phyloP scores from a whole-genome alignment of 1,284 basidiomycete genomes.

The Apiotrichum laibachii region DNA sequence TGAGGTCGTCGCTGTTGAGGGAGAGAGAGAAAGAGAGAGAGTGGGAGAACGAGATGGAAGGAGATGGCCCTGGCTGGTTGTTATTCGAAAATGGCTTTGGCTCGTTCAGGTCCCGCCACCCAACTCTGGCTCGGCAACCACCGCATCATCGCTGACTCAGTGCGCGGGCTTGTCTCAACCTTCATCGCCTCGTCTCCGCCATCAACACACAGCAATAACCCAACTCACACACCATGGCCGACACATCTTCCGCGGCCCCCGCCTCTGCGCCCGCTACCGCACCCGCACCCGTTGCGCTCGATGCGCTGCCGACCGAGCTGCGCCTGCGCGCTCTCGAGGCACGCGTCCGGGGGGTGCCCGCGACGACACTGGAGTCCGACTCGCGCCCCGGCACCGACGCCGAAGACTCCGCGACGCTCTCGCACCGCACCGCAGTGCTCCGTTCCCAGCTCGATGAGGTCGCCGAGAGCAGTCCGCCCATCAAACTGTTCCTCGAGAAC shows the following conservation, averaged over 20 bases:
- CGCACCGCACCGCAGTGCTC: slow-evolving; percentile 24
- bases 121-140: no score
- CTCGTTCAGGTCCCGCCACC: no score
- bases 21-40: no score
- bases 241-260: neutral
- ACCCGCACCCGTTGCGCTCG: neutral
- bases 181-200: no score
- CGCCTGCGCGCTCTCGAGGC: slow-evolving; percentile 43
- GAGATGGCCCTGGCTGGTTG: no score
- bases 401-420: slow-evolving; percentile 10
- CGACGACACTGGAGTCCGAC: slow-evolving; percentile 5
- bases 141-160: no score
- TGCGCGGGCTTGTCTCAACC: no score
- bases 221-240: neutral
- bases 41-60: no score
- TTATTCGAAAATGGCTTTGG: no score
- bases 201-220: no score
- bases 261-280: neutral
- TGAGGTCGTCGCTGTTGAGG: neutral
- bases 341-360: slow-evolving; percentile 30
- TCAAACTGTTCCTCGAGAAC: slow-evolving; percentile 36
- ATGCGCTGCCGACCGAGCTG: slow-evolving; percentile 33
- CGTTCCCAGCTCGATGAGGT: slow-evolving; percentile 28
- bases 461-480: slow-evolving; percentile 26
- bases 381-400: neutral